Evolutionary conservation across 2,329 filamentous ascomycete species (phyloP), one percentile per base, ranked within the genome.

Genomic region (Beauveria brongniartii): DNA sequence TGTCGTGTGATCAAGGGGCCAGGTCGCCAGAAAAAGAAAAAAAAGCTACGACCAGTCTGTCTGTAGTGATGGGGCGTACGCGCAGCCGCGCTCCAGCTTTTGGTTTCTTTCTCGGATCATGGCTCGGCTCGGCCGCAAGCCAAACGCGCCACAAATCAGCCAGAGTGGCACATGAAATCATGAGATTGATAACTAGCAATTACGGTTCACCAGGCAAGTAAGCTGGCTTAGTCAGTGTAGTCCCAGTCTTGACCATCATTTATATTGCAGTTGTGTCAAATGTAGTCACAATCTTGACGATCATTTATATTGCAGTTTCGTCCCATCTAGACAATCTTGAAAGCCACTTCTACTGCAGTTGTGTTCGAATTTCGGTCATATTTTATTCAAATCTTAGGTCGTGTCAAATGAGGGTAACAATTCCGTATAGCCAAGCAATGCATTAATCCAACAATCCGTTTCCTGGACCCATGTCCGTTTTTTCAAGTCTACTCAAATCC

Each of bases 351-450:
- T 24, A 24, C 4, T 1, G 24, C 24, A 34, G 1, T 34, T 5
- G 10, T 34, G 5, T 37, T 37, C 5, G 12, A 3, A 37, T 14
- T 37, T 12, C 12, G 14, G 12, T 37, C 5, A 5, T 37, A 12
- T 37, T 37, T 37, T 14, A 37, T 37, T 37, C 34, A 37, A 30
- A 14, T 37, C 14, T 14, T 37, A 37, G 34, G 24, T 62, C 56
- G 24, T 62, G 24, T 50, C 55, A 64, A 63, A 62, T 55, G 60
- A 62, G 47, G 63, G 59, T 58, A 41, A 12, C 51, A 30, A 26
- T 62, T 57, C 50, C 59, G 40, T 59, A 18, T 53, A 43, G n/a
- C 56, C 56, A 37, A 55, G 40, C 30, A 61, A 52, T 61, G 53
- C 59, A 53, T 61, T 57, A 37, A 56, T 52, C 47, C 37, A 56